Evolutionary conservation across 2,329 filamentous ascomycete genomes (phyloP), one percentile per base, ranked within the genome.

Genomic region (Sphaerulina vaccinii): DNA sequence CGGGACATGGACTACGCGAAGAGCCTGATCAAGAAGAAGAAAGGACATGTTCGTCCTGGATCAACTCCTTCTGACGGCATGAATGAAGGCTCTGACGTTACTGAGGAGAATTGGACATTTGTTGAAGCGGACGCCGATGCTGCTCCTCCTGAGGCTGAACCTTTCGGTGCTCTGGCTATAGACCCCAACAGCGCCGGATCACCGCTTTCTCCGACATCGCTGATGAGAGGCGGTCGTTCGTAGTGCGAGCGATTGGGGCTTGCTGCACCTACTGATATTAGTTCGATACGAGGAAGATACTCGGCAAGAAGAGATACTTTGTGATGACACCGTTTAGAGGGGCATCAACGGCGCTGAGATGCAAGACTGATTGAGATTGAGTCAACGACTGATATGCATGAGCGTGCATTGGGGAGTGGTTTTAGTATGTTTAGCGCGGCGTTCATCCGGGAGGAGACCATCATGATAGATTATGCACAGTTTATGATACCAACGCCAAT

Each of bases 1-100:
- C 87, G 93, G 36, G 92, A 97, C 68, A 79, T 97, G 50, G 93
- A 97, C 67, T 96, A 96, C 64, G 91, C 93, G 32, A 88, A 83
- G 70, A 86, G 86, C 13, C 77, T 97, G 38, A 87, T 96, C 68
- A 88, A 87, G 70, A 59, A 57, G 41, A 46, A 41, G 21, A 37
- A 33, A 37, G 50, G 33, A 16, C 19, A 10, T 10, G 27, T 40
- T 21, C 19, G 24, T n/a, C 35, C 49, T 19, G 51, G 43, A 21
- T 48, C 50, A 7, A 44, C 56, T 24, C 1, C 67, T 68, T 43
- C 66, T 66, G 21, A 60, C 55, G 11, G 51, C 47, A 15, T 32
- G 15, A 55, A 56, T 22, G 56, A 53, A 9, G 45, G 15, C 3
- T 60, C 57, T 27, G 64, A 62, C 16, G 63, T 59, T 13, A 61